phyloP scores from a whole-genome alignment of 495 filamentous ascomycete genomes.

The Penicillium robsamsonii region DNA sequence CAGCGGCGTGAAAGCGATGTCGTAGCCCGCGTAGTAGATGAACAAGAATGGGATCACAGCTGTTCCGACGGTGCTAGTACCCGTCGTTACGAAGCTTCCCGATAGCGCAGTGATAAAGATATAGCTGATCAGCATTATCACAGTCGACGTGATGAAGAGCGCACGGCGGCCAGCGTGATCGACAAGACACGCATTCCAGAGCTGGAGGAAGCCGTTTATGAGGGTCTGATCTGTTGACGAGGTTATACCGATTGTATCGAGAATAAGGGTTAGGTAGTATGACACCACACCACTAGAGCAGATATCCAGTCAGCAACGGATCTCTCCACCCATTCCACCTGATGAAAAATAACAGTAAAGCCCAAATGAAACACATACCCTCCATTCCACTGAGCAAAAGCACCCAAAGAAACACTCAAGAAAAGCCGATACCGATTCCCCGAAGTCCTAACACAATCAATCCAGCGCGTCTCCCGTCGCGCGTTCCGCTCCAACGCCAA shows the following conservation, averaged over 20 bases:
- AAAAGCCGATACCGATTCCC: conserved; percentile 17
- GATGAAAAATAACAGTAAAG: background rate
- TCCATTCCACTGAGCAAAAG: conserved; percentile 17
- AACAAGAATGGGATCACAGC: conserved; percentile 57
- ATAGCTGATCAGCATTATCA: conserved; percentile 53
- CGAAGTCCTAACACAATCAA: conserved; percentile 5
- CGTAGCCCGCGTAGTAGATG: conserved; percentile 53
- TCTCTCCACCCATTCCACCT: background rate
- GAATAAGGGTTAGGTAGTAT: conserved; percentile 54
- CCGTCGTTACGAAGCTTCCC: conserved; percentile 45
- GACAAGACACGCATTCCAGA: conserved; percentile 43
- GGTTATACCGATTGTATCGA: conserved; percentile 52
- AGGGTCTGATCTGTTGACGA: conserved; percentile 42
- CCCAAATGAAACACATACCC: background rate
- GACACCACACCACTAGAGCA: conserved; percentile 45
- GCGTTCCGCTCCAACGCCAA: background rate
- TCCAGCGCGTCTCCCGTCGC: background rate
- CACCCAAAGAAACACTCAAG: conserved; percentile 12
- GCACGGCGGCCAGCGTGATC: conserved; percentile 54
- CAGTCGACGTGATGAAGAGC: conserved; percentile 51
- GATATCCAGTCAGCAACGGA: background rate
- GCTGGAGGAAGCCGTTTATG: conserved; percentile 13
- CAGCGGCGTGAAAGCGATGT: conserved; percentile 56
- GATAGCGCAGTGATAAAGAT: conserved; percentile 53
- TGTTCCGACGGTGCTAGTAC: conserved; percentile 42